Evolutionary conservation across 2,329 filamentous ascomycete genomes (phyloP), one percentile per base, ranked within the genome.

Genomic region (Hirsutella rhossiliensis): DNA sequence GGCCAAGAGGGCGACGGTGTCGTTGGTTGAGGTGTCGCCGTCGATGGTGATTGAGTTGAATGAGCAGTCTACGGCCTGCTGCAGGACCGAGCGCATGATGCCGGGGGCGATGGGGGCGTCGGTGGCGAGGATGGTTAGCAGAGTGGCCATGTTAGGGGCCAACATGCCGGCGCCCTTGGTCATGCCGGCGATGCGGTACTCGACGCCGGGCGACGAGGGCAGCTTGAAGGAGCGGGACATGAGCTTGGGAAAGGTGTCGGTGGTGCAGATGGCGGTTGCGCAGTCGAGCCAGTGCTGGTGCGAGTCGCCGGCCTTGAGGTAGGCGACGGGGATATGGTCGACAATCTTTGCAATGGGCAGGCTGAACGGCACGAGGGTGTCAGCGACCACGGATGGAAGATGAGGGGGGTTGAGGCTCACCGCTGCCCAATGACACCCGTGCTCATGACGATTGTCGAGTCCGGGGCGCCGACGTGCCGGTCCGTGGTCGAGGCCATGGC

Each of bases 121-220:
- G 13, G 92, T 98, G 56, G 87, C 88, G 56, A 97, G 76, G 48
- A 97, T 84, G 43, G 87, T 88, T 31, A 98, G 79, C 30, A 97
- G 76, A 1, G 92, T 98, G 28, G 88, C 92, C 89, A 98, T 95
- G 70, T 98, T 97, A 40, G 92, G 92, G 60, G 96, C 89, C 62
- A 98, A 95, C 92, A 98, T 98, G 58, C 92, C 92, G 5, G 92
- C 92, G 45, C 92, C 92, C 69, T 98, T 98, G 57, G 90, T 94
- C 79, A 94, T 94, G 54, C 92, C 92, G 12, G 87, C 88, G 41
- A 98, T 83, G 54, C 77, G 75, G 67, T 95, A 98, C 61, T 83
- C 80, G 41, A 78, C 71, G 17, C 72, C 72, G 0, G 85, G 79
- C 4, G 85, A 84, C 2, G 85, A 89, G 4, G 92, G 89, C 29